Conservation (phyloP, 305 asterid species). For the Fraxinus sp. region DNA sequence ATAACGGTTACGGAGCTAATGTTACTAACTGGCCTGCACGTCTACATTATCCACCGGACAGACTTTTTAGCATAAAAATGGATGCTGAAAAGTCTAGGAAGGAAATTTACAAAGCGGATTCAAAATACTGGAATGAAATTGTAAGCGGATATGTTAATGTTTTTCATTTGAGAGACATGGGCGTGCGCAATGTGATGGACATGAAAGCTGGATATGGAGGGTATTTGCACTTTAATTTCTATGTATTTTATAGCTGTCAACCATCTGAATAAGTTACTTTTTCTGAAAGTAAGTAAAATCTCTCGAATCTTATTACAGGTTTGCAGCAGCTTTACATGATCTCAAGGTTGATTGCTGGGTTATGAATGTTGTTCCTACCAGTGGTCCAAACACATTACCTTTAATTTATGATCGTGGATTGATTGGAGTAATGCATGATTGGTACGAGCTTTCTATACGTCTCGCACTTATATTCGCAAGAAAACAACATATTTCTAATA, state of each 20-base stretch:
- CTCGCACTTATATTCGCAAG: background rate
- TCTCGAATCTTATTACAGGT: conserved; percentile 26
- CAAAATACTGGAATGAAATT: conserved; percentile 47
- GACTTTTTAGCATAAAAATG: conserved; percentile 63
- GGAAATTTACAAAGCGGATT: conserved; percentile 63
- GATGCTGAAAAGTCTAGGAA: conserved; percentile 57
- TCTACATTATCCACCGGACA: conserved; percentile 54
- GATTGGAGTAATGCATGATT: conserved; percentile 64
- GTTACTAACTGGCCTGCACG: conserved; percentile 61
- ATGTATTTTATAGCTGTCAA: conserved; percentile 1
- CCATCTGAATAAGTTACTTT: background rate
- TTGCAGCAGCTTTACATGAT: conserved; percentile 64
- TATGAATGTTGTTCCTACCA: conserved; percentile 64
- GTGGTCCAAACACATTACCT: conserved; percentile 56
- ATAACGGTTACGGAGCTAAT: conserved; percentile 57
- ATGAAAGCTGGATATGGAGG: conserved; percentile 80
- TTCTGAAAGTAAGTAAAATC: background rate
- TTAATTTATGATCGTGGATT: conserved; percentile 65
- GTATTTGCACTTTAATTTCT: conserved; percentile 26
- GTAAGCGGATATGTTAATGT: conserved; percentile 47
- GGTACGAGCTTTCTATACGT: conserved; percentile 36
- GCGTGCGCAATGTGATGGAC: conserved; percentile 61
- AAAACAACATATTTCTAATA: background rate
- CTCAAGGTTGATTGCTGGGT: conserved; percentile 57
- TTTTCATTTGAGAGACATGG: conserved; percentile 38